Percentiles rank a stretch among this genome's conserved stretches.
These are phyloP conservation scores for Hyphopichia wangnamkhiaoensis DNA, from an alignment of 1,139 yeast species.

Conservation along the genomic window DNA sequence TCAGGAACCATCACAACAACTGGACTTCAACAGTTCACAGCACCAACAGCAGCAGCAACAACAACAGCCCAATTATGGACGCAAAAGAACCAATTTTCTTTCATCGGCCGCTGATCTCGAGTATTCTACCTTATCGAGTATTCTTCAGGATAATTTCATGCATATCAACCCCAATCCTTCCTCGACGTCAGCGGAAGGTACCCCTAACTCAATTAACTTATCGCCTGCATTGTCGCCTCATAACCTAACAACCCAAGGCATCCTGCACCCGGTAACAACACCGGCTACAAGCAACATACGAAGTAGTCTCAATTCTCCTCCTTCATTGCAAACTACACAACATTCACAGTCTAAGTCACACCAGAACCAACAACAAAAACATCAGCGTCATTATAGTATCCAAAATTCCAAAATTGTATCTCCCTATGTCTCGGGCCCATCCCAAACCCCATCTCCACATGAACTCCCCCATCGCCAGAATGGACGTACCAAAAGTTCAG, in stretches of 20 bases:
- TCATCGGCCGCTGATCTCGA: slow-evolving; percentile 82
- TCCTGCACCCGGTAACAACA: slow-evolving; percentile 1
- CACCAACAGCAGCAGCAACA: slow-evolving; percentile 3
- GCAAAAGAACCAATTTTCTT: slow-evolving; percentile 48
- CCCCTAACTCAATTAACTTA: slow-evolving; percentile 38
- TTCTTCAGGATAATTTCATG: slow-evolving; percentile 55
- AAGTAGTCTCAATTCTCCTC: slow-evolving; percentile 8
- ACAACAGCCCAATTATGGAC: slow-evolving; percentile 3
- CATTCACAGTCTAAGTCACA: not conserved
- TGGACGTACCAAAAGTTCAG: slow-evolving; percentile 1
- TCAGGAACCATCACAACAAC: not conserved
- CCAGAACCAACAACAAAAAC: not conserved
- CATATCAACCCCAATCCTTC: slow-evolving; percentile 26
- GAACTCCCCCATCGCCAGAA: slow-evolving; percentile 4
- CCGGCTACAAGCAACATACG: slow-evolving; percentile 4
- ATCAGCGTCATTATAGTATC: not conserved
- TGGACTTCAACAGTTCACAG: slow-evolving; percentile 1
- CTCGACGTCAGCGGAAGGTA: slow-evolving; percentile 41
- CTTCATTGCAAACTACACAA: not conserved
- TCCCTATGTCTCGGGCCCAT: slow-evolving; percentile 14
- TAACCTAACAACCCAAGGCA: slow-evolving; percentile 9
- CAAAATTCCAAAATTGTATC: slow-evolving; percentile 6
- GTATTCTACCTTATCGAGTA: slow-evolving; percentile 73
- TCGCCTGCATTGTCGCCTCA: slow-evolving; percentile 46
- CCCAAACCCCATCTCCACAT: slow-evolving; percentile 14